Percentiles rank a stretch among this genome's conserved stretches.
phyloP scores from a whole-genome alignment of 139 green algal species.

The Diplosphaera chodatii region DNA sequence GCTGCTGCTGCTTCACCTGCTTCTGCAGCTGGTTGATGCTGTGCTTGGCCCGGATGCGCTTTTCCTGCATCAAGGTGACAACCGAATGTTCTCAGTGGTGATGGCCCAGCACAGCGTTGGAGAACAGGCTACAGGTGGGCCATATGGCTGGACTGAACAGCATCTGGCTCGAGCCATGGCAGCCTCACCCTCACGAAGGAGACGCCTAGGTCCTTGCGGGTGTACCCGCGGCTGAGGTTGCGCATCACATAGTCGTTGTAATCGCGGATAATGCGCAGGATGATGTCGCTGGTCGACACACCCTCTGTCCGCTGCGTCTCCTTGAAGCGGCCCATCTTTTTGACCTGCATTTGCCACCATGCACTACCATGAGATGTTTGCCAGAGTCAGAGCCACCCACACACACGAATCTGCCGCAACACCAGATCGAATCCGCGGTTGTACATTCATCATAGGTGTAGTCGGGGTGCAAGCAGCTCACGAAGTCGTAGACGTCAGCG shows the following conservation, averaged over 20 bases:
- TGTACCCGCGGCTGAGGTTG: constrained; percentile 82
- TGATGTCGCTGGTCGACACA: constrained; percentile 85
- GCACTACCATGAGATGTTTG: too few species aligned
- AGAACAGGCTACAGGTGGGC: not conserved
- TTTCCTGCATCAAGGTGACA: constrained; percentile 38
- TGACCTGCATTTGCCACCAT: constrained; percentile 53
- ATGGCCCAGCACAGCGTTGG: too few species aligned
- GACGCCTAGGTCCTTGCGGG: constrained; percentile 63
- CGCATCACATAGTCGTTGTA: constrained; percentile 93
- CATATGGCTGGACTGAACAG: too few species aligned
- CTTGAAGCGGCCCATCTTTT: constrained; percentile 71
- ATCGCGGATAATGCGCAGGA: constrained; percentile 82
- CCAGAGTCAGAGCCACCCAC: too few species aligned
- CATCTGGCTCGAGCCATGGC: not conserved
- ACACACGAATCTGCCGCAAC: too few species aligned
- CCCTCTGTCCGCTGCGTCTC: constrained; percentile 85
- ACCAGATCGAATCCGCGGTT: too few species aligned
- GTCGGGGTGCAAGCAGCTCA: constrained; percentile 9
- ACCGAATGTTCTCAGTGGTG: too few species aligned
- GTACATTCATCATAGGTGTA: too few species aligned
- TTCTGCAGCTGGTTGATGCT: constrained; percentile 60
- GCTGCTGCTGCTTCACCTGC: constrained; percentile 50
- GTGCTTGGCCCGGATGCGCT: constrained; percentile 56
- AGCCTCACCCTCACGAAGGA: constrained; percentile 28
- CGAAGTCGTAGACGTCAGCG: constrained; percentile 58